These are phyloP conservation scores for Lachancea cidri DNA, from an alignment of 805 yeast species.

Conservation along the genomic window DNA sequence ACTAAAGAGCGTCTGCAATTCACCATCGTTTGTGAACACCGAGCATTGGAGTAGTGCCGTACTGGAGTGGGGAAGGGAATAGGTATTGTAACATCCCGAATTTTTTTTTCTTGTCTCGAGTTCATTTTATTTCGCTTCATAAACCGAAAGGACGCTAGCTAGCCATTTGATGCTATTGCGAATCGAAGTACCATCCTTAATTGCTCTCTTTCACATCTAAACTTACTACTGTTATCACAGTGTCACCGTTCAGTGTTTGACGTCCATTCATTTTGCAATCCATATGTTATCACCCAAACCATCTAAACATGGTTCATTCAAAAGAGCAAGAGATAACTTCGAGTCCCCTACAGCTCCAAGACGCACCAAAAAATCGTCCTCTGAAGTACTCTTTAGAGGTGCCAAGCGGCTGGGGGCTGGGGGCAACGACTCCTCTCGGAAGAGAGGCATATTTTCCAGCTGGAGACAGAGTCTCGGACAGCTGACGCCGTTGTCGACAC, in stretches of 20 bases:
- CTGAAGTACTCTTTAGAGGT: not conserved
- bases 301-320: conserved; percentile 11
- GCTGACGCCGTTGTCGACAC: conserved; percentile 5
- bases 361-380: not conserved
- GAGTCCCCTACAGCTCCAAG: conserved; percentile 6
- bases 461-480: not conserved
- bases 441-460: not conserved
- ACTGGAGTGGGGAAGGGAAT: not conserved
- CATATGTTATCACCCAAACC: conserved; percentile 2
- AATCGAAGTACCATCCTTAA: not conserved
- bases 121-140: not conserved
- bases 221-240: not conserved
- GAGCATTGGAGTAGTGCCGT: not conserved
- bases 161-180: not conserved
- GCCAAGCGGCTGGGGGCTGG: not conserved
- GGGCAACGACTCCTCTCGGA: not conserved
- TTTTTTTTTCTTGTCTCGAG: not conserved
- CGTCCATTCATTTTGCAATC: conserved; percentile 1
- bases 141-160: not conserved
- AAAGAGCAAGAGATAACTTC: conserved; percentile 16
- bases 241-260: conserved; percentile 1
- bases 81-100: not conserved
- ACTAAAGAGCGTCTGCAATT: not conserved
- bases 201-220: not conserved
- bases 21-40: not conserved